A percentile compares a stretch with the other conserved stretches of the same genome.
Evolutionary conservation across 2,329 filamentous ascomycete species (phyloP).

Genomic region (Pseudonectria foliicola): DNA sequence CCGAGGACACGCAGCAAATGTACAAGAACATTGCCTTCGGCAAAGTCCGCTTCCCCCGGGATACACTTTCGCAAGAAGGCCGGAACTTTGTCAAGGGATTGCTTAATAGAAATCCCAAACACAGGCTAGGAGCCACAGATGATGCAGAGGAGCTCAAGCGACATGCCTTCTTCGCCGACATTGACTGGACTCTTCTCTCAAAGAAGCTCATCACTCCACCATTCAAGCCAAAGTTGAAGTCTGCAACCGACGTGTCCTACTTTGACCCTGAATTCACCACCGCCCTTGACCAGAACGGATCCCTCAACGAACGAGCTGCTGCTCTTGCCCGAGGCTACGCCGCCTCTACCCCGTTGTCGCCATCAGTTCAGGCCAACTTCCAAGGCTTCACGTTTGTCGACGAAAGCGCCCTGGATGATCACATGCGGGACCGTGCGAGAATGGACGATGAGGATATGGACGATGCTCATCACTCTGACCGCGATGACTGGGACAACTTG

Average conservation of each 20-base stretch:
- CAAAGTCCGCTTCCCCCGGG: conserved; percentile 92
- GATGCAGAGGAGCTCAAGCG: conserved; percentile 92
- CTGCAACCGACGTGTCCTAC: conserved; percentile 92
- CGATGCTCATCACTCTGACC: conserved; percentile 41
- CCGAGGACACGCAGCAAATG: conserved; percentile 99
- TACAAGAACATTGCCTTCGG: conserved; percentile 99
- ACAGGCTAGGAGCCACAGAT: conserved; percentile 81
- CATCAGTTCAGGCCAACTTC: conserved; percentile 96
- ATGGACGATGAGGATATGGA: conserved; percentile 54
- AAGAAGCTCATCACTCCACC: conserved; percentile 93
- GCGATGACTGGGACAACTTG: conserved; percentile 52
- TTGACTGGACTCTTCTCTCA: conserved; percentile 82
- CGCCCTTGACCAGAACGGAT: conserved; percentile 77
- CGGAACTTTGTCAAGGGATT: conserved; percentile 97
- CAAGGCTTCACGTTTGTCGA: conserved; percentile 99
- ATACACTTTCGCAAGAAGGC: conserved; percentile 89
- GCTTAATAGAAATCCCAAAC: conserved; percentile 93
- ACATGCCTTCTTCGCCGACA: conserved; percentile 89
- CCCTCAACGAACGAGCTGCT: conserved; percentile 84
- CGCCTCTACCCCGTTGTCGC: conserved; percentile 85
- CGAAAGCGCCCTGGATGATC: conserved; percentile 86
- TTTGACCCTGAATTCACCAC: conserved; percentile 99
- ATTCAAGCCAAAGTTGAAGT: conserved; percentile 96
- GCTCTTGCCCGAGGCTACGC: conserved; percentile 79
- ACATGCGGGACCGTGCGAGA: conserved; percentile 52